phyloP scores from a whole-genome alignment of 768 basidiomycete species.

The Polyporus arcularius region DNA sequence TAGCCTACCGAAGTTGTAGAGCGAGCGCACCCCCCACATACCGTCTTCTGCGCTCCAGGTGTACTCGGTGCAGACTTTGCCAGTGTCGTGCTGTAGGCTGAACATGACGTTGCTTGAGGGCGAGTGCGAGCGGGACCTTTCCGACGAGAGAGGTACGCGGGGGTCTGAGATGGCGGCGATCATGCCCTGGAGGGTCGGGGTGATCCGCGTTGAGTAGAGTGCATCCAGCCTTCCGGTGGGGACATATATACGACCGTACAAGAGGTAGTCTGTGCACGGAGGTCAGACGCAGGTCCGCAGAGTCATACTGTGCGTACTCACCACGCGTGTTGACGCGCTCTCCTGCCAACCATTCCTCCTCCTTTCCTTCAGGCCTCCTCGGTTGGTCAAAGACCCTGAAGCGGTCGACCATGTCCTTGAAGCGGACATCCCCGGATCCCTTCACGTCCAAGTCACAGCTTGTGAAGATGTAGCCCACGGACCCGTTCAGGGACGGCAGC shows the following conservation, averaged over 20 bases:
- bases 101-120: constrained; percentile 69
- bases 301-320: constrained; percentile 34
- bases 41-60: constrained; percentile 93
- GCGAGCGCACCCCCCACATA: constrained; percentile 86
- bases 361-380: constrained; percentile 71
- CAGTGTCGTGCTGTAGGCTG: constrained; percentile 88
- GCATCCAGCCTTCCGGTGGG: constrained; percentile 90
- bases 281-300: constrained; percentile 9
- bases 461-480: constrained; percentile 90
- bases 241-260: constrained; percentile 90
- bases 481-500: constrained; percentile 89
- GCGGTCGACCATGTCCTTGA: constrained; percentile 89
- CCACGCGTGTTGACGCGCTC: constrained; percentile 76
- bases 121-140: constrained; percentile 42
- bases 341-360: constrained; percentile 82
- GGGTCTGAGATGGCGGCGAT: constrained; percentile 88
- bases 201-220: constrained; percentile 79
- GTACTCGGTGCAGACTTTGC: constrained; percentile 92
- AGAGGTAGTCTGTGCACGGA: constrained; percentile 71
- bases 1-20: constrained; percentile 90
- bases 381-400: constrained; percentile 87
- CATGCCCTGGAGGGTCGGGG: constrained; percentile 77
- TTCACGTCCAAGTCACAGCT: constrained; percentile 79
- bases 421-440: constrained; percentile 67
- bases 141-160: constrained; percentile 48